These are phyloP conservation scores for Cladophialophora bantiana DNA, from an alignment of 2,329 filamentous ascomycete genomes.

Conservation along the genomic window DNA sequence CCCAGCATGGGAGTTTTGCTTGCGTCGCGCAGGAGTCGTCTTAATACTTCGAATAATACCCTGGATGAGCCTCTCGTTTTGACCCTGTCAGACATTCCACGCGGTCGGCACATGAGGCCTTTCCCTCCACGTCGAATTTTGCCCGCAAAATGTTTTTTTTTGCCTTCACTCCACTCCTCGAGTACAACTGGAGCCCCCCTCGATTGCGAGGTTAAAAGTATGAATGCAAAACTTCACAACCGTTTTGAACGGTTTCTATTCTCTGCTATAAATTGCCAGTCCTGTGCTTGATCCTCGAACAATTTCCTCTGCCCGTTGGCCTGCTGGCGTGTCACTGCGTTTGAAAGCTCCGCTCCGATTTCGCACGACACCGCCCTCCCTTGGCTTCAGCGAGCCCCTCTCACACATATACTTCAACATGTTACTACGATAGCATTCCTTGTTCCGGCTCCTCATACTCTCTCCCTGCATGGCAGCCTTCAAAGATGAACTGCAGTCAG, in stretches of 20 bases:
- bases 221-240: slow-evolving; percentile 12
- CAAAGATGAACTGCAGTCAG: slow-evolving; percentile 35
- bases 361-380: slow-evolving; percentile 32
- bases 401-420: slow-evolving; percentile 42
- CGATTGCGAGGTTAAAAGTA: slow-evolving; percentile 8
- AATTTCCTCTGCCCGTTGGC: neutral
- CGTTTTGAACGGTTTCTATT: neutral
- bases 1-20: too few species aligned
- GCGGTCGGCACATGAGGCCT: slow-evolving; percentile 2
- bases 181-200: slow-evolving; percentile 5
- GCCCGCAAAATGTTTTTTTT: slow-evolving; percentile 8
- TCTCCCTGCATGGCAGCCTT: slow-evolving; percentile 37
- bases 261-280: neutral
- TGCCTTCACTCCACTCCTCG: neutral
- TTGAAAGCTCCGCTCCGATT: slow-evolving; percentile 13
- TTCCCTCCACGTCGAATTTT: neutral
- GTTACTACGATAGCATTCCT: slow-evolving; percentile 47
- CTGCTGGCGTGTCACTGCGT: neutral
- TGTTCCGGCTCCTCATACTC: slow-evolving; percentile 23
- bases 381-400: slow-evolving; percentile 13
- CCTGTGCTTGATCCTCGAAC: neutral
- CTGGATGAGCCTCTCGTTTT: neutral
- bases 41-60: too few species aligned
- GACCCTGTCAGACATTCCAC: neutral
- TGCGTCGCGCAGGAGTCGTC: too few species aligned